Evolutionary conservation across 2,329 filamentous ascomycete genomes (phyloP).

Genomic region (Verticillium nubilum): DNA sequence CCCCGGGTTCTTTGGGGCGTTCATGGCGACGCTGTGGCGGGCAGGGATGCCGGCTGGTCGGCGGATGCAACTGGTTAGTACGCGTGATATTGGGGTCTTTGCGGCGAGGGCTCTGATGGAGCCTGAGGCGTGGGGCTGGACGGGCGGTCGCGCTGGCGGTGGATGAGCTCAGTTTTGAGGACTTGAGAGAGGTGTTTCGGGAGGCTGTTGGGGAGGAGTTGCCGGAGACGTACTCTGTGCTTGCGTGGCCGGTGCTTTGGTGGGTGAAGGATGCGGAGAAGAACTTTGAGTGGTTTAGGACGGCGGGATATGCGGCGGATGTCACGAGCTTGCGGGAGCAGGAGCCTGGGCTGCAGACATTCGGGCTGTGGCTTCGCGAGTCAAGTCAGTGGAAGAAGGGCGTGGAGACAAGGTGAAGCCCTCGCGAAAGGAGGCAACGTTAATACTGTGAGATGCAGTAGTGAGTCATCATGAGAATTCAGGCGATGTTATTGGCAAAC

Average conservation of each 20-base stretch:
- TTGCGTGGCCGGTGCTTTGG: conserved; percentile 11
- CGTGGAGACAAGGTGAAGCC: background rate
- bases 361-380: conserved; percentile 14
- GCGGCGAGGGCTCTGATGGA: conserved; percentile 10
- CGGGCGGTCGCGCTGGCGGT: conserved; percentile 11
- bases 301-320: conserved; percentile 7
- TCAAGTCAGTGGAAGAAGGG: conserved; percentile 14
- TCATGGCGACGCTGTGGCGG: conserved; percentile 20
- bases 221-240: conserved; percentile 7
- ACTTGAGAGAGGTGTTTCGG: conserved; percentile 8
- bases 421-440: background rate
- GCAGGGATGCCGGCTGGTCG: conserved; percentile 16
- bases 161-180: conserved; percentile 10
- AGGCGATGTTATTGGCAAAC: too few species aligned
- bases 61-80: conserved; percentile 19
- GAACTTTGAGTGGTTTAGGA: conserved; percentile 14
- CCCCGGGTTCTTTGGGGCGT: conserved; percentile 16
- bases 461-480: too few species aligned
- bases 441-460: too few species aligned
- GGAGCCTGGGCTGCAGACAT: conserved; percentile 10
- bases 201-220: conserved; percentile 6
- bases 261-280: conserved; percentile 9
- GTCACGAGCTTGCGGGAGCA: conserved; percentile 1
- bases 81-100: conserved; percentile 18
- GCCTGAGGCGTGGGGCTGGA: conserved; percentile 10